Percentiles rank a stretch among this genome's conserved stretches.
Conservation (phyloP, 1,139 yeast species). For the Magnusiomyces fungicola region DNA sequence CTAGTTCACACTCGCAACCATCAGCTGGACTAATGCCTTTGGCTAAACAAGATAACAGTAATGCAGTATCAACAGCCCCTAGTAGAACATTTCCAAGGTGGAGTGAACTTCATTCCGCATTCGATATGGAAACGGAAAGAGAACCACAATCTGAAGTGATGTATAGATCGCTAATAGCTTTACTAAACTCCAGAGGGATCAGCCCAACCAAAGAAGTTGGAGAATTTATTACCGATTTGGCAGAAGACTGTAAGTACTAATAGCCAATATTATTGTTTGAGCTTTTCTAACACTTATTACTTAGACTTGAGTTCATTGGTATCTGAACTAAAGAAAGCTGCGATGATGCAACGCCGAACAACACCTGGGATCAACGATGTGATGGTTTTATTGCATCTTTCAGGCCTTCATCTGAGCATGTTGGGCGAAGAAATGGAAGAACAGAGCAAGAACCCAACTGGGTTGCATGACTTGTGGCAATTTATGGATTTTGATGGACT, state of each 20-base stretch:
- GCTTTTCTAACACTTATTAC: no score
- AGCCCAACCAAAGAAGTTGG: constrained; percentile 22
- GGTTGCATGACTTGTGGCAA: constrained; percentile 14
- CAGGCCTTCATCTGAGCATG: constrained; percentile 36
- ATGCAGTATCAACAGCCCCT: no score
- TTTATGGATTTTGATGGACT: constrained; percentile 42
- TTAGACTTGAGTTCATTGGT: constrained; percentile 41
- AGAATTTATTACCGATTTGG: constrained; percentile 31
- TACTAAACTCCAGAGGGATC: constrained; percentile 23
- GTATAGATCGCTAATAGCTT: constrained; percentile 25
- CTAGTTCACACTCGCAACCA: no score
- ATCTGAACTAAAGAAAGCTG: constrained; percentile 43
- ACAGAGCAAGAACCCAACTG: constrained; percentile 11
- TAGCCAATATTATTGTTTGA: neutral
- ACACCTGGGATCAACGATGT: constrained; percentile 55
- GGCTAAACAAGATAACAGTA: no score
- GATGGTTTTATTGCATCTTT: constrained; percentile 41
- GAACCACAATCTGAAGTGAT: constrained; percentile 20
- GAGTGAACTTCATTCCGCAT: constrained; percentile 8
- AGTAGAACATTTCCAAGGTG: constrained; percentile 5
- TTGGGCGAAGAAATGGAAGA: constrained; percentile 11
- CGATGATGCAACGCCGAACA: constrained; percentile 63
- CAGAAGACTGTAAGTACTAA: constrained; percentile 36
- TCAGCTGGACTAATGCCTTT: no score
- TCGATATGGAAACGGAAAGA: constrained; percentile 5